These are phyloP conservation scores for Alternaria sp. DNA, from an alignment of 2,329 filamentous ascomycete genomes.

Conservation along the genomic window DNA sequence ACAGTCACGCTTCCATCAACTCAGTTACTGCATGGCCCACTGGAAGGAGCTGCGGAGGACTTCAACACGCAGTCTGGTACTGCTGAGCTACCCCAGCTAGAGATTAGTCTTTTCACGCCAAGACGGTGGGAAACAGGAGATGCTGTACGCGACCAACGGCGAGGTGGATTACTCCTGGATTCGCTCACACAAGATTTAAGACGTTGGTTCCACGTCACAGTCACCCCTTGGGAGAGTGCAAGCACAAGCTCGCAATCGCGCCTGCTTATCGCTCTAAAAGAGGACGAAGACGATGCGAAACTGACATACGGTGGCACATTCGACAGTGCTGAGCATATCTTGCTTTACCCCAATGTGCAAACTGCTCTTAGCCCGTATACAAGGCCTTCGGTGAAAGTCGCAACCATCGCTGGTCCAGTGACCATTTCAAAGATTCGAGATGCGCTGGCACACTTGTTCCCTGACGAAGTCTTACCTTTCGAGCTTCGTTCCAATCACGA, in stretches of 20 bases:
- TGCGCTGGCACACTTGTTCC: conserved; percentile 11
- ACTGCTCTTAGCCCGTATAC: background rate
- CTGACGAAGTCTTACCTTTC: background rate
- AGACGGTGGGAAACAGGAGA: conserved; percentile 6
- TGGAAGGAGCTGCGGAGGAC: background rate
- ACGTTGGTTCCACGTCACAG: conserved; percentile 9
- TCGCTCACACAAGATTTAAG: conserved; percentile 8
- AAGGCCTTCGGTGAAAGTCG: background rate
- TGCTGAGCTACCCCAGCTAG: background rate
- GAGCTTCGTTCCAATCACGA: background rate
- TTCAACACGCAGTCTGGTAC: background rate
- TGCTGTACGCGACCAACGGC: background rate
- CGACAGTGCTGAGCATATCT: background rate
- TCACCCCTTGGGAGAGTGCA: conserved; percentile 9
- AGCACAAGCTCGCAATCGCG: background rate
- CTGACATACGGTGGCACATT: background rate
- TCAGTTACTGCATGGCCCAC: background rate
- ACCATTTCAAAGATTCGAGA: conserved; percentile 11
- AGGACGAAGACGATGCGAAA: conserved; percentile 5
- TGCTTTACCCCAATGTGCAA: conserved; percentile 11
- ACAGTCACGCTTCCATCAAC: conserved; percentile 6
- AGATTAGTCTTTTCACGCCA: conserved; percentile 10
- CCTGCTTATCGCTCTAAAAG: conserved; percentile 8
- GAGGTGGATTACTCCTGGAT: conserved; percentile 2
- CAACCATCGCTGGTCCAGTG: conserved; percentile 9